Base-by-base conservation (phyloP, 1,284 basidiomycete genomes). In the Malassezia vespertilionis region DNA sequence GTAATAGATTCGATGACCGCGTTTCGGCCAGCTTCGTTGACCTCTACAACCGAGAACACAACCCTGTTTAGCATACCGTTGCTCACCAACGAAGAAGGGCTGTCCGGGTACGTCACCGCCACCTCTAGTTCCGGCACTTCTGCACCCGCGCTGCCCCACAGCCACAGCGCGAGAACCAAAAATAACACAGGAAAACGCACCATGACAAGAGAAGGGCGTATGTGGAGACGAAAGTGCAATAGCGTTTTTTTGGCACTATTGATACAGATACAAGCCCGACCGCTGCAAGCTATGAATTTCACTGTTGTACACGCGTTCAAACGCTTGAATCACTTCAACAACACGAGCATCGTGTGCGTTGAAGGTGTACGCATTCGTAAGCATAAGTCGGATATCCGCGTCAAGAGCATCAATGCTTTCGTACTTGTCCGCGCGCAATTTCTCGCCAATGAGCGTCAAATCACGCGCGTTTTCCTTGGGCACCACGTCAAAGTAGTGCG, bases 401-500 rank as follows among this genome's bases (percentile, higher is more conserved):
- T 85, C 83, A 58, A 90, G 82, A 0, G 78, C 79, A 30, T 83
- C 82, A 32, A 82, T 72, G 1, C 78, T 78, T 30, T 83, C 82
- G 70, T 89, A 90, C 71, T 82, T 82, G 74, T 88, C 86, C 23
- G 72, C 72, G 46, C 91, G 84, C 47, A 96, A 75, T 65, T 86
- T 89, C 54, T 76, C 74, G 55, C 82, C 80, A 66, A 97, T 91
- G 31, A 83, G 80, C 44, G 77, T 75, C 44, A 97, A 74, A 73
- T 96, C 91, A 30, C 91, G 80, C 2, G 88, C 86, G 56, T 91
- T 82, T 60, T 86, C 84, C 52, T 76, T 77, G 5, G 82, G 80
- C 59, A 93, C 84, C 46, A 89, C 73, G 33, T 85, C 79, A 67
- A 81, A 82, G 67, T 90, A 91, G 12, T 80, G 81, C 4, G 87